phyloP scores from a whole-genome alignment of 2,329 filamentous ascomycete species.

The Byssoonygena ceratinophila region DNA sequence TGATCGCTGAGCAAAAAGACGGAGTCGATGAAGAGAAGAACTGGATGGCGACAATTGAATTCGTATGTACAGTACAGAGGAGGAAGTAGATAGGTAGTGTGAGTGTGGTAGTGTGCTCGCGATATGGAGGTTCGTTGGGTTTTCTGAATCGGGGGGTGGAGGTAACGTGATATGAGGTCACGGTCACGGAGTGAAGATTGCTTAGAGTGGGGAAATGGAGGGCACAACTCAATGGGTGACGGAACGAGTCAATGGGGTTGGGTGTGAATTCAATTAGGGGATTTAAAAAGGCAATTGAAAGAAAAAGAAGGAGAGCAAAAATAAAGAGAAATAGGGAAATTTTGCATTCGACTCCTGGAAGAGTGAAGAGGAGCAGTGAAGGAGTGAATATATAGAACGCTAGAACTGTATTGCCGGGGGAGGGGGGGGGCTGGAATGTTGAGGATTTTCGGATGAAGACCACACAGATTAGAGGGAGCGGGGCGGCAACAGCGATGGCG shows the following conservation, averaged over 20 bases:
- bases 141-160: too few relatives aligned
- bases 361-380: not conserved
- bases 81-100: not conserved
- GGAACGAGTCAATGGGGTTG: too few relatives aligned
- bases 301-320: not conserved
- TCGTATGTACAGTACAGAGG: not conserved
- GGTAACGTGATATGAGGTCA: slow-evolving; percentile 8
- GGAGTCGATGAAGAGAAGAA: not conserved
- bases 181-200: not conserved
- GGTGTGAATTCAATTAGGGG: not conserved
- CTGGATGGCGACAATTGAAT: not conserved
- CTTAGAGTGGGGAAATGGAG: not conserved
- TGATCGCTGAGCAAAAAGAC: not conserved
- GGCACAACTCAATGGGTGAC: not conserved
- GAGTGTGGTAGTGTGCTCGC: too few relatives aligned
- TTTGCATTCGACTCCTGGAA: slow-evolving; percentile 3
- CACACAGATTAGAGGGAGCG: not conserved
- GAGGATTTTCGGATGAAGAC: too few relatives aligned
- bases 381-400: slow-evolving; percentile 3
- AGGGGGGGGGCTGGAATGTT: not conserved
- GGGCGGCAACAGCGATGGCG: slow-evolving; percentile 4
- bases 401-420: not conserved
- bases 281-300: too few relatives aligned
- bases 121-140: too few relatives aligned
- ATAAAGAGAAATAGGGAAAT: not conserved